Evolutionary conservation across 2,329 filamentous ascomycete genomes (phyloP).

Genomic region (Penicillium vulpinum): DNA sequence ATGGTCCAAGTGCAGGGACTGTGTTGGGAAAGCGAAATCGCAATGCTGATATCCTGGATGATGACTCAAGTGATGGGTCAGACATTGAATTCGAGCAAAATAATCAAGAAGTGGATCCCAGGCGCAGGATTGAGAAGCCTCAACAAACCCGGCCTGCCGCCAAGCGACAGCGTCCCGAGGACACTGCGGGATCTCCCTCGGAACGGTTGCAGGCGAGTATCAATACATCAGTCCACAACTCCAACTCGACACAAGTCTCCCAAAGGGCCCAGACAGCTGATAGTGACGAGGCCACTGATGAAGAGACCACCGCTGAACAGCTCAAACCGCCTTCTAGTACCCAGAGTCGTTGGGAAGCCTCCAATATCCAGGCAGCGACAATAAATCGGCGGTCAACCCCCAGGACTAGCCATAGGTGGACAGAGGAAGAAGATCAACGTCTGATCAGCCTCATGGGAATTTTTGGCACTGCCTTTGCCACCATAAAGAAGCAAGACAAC

Average conservation of each 20-base stretch:
- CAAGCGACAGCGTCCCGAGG: slow-evolving; percentile 10
- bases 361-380: not conserved
- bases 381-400: no score
- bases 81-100: slow-evolving; percentile 41
- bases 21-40: slow-evolving; percentile 3
- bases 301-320: not conserved
- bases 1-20: slow-evolving; percentile 17
- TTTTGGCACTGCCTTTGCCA: slow-evolving; percentile 49
- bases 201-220: slow-evolving; percentile 8
- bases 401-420: slow-evolving; percentile 32
- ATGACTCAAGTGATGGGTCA: slow-evolving; percentile 34
- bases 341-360: not conserved
- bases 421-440: slow-evolving; percentile 40
- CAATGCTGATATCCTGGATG: slow-evolving; percentile 31
- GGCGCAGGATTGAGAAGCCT: slow-evolving; percentile 37
- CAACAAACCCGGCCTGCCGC: not conserved
- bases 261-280: not conserved
- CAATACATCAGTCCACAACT: not conserved
- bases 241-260: not conserved
- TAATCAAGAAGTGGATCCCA: slow-evolving; percentile 33
- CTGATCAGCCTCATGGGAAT: slow-evolving; percentile 53
- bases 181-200: not conserved
- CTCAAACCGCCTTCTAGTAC: not conserved
- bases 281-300: not conserved
- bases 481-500: slow-evolving; percentile 43